Evolutionary conservation across 2,329 filamentous ascomycete genomes (phyloP).

Genomic region (Setomelanomma holmii): DNA sequence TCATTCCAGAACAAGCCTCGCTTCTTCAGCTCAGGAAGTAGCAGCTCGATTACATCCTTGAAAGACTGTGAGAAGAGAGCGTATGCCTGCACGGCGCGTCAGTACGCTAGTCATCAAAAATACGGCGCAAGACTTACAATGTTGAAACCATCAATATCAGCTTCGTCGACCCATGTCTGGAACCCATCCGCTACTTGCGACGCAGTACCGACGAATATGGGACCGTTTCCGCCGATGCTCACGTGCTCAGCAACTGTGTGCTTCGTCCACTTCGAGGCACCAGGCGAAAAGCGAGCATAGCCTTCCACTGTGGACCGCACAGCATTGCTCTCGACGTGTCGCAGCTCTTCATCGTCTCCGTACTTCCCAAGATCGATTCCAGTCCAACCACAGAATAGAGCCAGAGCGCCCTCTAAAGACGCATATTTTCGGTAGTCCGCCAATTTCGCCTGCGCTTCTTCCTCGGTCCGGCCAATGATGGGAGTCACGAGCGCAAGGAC

Average conservation of each 20-base stretch:
- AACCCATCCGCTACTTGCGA: constrained; percentile 71
- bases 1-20: constrained; percentile 65
- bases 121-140: constrained; percentile 61
- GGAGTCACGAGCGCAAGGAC: constrained; percentile 50
- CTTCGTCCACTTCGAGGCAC: constrained; percentile 74
- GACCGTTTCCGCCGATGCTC: constrained; percentile 71
- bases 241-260: constrained; percentile 72
- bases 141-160: constrained; percentile 78
- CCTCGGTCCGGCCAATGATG: constrained; percentile 57
- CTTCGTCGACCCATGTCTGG: constrained; percentile 71
- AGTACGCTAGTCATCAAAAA: neutral
- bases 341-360: constrained; percentile 68
- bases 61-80: constrained; percentile 72
- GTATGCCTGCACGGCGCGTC: constrained; percentile 56
- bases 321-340: constrained; percentile 67
- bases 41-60: constrained; percentile 69
- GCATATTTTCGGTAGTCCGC: constrained; percentile 68
- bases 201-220: constrained; percentile 69
- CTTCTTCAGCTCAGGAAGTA: constrained; percentile 68
- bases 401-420: constrained; percentile 69
- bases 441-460: constrained; percentile 71
- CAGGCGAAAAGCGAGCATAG: constrained; percentile 64
- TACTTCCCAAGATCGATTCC: constrained; percentile 69
- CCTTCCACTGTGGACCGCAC: constrained; percentile 65
- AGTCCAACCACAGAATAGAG: constrained; percentile 78